Evolutionary conservation across 2,329 filamentous ascomycete species (phyloP).

Genomic region (Aspergillus uvarum): DNA sequence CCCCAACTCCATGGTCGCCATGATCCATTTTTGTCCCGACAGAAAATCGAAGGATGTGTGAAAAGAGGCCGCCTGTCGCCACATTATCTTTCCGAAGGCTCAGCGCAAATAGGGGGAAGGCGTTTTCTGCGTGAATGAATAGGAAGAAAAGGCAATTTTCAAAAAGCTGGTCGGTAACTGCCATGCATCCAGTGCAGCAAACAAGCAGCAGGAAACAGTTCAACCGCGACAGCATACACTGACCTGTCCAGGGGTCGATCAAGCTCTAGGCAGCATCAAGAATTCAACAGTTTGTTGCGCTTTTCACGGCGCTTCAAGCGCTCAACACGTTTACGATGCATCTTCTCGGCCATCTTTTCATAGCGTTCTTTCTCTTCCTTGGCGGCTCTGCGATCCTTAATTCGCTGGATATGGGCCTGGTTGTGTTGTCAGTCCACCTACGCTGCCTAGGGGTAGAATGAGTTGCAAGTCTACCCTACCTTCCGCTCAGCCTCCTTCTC

Average conservation of each 20-base stretch:
- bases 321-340: slow-evolving; percentile 95
- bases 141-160: neutral
- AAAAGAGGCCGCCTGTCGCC: neutral
- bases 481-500: slow-evolving; percentile 89
- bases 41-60: neutral
- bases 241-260: neutral
- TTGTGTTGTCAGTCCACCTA: slow-evolving; percentile 6
- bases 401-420: slow-evolving; percentile 71
- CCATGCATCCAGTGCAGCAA: neutral
- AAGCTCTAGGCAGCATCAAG: slow-evolving; percentile 28
- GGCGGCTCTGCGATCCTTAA: slow-evolving; percentile 80
- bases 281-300: slow-evolving; percentile 62
- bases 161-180: neutral
- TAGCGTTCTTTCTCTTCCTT: slow-evolving; percentile 94
- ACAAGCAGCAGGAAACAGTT: slow-evolving; percentile 2
- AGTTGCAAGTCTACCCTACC: slow-evolving; percentile 49
- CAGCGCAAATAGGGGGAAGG: neutral
- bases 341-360: slow-evolving; percentile 92
- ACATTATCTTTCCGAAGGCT: neutral
- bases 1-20: neutral
- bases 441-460: neutral
- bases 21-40: neutral
- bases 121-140: neutral
- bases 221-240: neutral
- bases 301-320: slow-evolving; percentile 93